Percentiles rank a stretch among this genome's conserved stretches.
Conservation (phyloP, 202 grass and related monocot species). For the Elaeis oleifera region DNA sequence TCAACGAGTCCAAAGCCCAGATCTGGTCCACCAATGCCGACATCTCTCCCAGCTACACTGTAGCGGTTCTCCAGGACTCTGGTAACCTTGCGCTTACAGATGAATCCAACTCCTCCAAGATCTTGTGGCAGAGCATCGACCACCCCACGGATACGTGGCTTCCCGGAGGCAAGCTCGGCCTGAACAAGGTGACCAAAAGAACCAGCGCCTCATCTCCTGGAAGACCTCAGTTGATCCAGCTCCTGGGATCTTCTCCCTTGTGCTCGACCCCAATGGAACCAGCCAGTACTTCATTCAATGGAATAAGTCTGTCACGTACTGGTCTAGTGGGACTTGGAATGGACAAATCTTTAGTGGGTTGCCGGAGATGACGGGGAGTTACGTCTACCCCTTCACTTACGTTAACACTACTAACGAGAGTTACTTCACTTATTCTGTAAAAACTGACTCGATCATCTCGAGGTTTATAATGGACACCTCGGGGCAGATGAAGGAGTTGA, state of each 20-base stretch:
- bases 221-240: constrained; percentile 33
- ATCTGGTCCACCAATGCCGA: too few species aligned
- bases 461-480: constrained; percentile 31
- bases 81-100: too few species aligned
- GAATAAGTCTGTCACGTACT: constrained; percentile 39
- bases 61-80: too few species aligned
- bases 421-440: constrained; percentile 58
- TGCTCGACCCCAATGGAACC: constrained; percentile 41
- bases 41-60: too few species aligned
- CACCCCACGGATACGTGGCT: too few species aligned
- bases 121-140: too few species aligned
- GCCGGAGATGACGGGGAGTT: constrained; percentile 38
- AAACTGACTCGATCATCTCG: constrained; percentile 19
- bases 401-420: constrained; percentile 21
- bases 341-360: constrained; percentile 35
- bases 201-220: constrained; percentile 47
- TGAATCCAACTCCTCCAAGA: too few species aligned
- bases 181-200: constrained; percentile 38
- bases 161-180: too few species aligned
- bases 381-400: constrained; percentile 33
- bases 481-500: constrained; percentile 35
- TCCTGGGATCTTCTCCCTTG: constrained; percentile 45
- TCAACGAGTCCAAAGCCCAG: too few species aligned
- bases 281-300: constrained; percentile 49
- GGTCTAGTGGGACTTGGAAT: constrained; percentile 58